Percentiles rank a stretch among this genome's conserved stretches.
These are phyloP conservation scores for Fraxinus xanthoxyloides DNA, from an alignment of 305 asterid species.

Conservation along the genomic window DNA sequence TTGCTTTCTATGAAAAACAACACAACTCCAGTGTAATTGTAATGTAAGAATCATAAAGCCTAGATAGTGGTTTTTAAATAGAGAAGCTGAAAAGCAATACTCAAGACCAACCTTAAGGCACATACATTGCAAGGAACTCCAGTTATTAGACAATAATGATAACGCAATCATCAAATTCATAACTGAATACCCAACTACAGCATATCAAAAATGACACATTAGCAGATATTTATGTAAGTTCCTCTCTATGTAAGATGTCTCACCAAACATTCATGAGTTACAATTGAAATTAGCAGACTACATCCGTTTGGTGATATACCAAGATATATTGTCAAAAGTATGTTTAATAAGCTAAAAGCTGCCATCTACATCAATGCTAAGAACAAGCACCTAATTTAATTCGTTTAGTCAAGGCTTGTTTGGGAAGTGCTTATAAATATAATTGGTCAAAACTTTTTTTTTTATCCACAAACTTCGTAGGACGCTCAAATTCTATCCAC, in stretches of 20 bases:
- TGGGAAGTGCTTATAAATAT: neutral
- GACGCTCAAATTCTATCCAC: neutral
- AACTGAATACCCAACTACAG: neutral
- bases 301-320: neutral
- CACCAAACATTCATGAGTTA: neutral
- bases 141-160: neutral
- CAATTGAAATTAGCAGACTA: neutral
- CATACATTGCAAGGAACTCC: neutral
- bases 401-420: neutral
- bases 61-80: neutral
- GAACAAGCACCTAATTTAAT: neutral
- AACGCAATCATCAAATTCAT: conserved; percentile 3
- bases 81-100: neutral
- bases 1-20: conserved; percentile 4
- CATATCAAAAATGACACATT: neutral
- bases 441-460: neutral
- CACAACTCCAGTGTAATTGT: neutral
- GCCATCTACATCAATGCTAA: neutral
- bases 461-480: neutral
- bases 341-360: neutral
- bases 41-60: neutral
- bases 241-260: neutral
- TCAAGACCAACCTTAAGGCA: neutral
- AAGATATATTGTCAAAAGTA: neutral
- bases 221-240: neutral